These are phyloP conservation scores for Graphiopsis chlorocephala DNA, from an alignment of 2,329 filamentous ascomycete species.

Conservation along the genomic window DNA sequence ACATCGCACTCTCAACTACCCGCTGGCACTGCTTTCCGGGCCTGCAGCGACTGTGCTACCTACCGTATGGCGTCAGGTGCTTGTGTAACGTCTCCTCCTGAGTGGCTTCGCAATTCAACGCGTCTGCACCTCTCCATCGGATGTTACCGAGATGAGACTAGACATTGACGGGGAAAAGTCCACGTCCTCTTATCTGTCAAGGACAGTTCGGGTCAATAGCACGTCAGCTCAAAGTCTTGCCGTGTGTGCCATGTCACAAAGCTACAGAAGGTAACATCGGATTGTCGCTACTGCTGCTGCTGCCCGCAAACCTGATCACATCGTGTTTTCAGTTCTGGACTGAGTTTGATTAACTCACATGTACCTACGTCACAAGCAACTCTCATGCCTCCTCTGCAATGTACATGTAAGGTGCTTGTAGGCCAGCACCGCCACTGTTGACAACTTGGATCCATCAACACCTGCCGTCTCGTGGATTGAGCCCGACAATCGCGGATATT, in stretches of 20 bases:
- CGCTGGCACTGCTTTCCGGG: not conserved
- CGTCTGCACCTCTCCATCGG: not conserved
- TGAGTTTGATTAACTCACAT: not conserved
- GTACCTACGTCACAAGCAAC: not conserved
- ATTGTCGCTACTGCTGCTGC: conserved; percentile 1
- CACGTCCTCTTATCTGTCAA: not conserved
- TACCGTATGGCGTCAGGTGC: not conserved
- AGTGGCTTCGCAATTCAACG: not conserved
- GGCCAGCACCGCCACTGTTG: not conserved
- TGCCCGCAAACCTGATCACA: not conserved
- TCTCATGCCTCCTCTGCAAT: not conserved
- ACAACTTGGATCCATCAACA: not conserved
- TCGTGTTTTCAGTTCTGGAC: not conserved
- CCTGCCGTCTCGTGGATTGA: not conserved
- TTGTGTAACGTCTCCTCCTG: not conserved
- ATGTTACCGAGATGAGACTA: not conserved
- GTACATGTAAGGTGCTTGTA: not conserved
- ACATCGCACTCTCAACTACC: not conserved
- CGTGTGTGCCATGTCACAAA: not conserved
- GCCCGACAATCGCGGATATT: not conserved
- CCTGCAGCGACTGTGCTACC: not conserved
- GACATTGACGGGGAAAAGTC: not conserved
- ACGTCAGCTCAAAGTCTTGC: not conserved
- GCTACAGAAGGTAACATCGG: not conserved
- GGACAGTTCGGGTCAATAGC: not conserved